A percentile compares a stretch with the other conserved stretches of the same genome.
Evolutionary conservation across 2,329 filamentous ascomycete genomes (phyloP).

Genomic region (Alternaria solani): DNA sequence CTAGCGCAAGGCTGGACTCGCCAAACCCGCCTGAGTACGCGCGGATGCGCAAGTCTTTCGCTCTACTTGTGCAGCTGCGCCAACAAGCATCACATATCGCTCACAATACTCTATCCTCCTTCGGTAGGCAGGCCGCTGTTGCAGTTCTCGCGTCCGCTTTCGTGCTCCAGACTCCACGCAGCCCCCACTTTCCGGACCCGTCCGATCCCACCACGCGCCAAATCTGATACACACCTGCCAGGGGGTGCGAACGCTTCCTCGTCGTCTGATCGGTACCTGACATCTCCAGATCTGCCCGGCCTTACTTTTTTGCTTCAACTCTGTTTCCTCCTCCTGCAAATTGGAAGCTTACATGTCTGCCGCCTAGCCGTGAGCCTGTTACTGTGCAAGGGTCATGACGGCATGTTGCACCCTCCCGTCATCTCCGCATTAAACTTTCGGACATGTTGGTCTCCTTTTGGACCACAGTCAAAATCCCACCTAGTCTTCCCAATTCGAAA

Average conservation of each 20-base stretch:
- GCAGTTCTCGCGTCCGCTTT: slow-evolving; percentile 2
- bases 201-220: slow-evolving; percentile 4
- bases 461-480: neutral
- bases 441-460: neutral
- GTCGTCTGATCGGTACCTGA: neutral
- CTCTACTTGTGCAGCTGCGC: neutral
- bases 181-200: slow-evolving; percentile 4
- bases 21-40: neutral
- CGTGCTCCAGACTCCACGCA: neutral
- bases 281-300: neutral
- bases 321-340: neutral
- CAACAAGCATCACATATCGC: neutral
- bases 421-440: slow-evolving; percentile 5
- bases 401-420: neutral
- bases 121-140: neutral
- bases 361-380: neutral
- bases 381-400: neutral
- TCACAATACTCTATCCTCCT: neutral
- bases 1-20: neutral
- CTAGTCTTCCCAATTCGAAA: slow-evolving; percentile 7
- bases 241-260: slow-evolving; percentile 1
- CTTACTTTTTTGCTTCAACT: slow-evolving; percentile 7
- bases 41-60: neutral
- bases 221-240: neutral
- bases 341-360: neutral